Percentiles rank a stretch among this genome's conserved stretches.
Evolutionary conservation across 2,329 filamentous ascomycete species (phyloP).

Genomic region (Acarospora socialis): DNA sequence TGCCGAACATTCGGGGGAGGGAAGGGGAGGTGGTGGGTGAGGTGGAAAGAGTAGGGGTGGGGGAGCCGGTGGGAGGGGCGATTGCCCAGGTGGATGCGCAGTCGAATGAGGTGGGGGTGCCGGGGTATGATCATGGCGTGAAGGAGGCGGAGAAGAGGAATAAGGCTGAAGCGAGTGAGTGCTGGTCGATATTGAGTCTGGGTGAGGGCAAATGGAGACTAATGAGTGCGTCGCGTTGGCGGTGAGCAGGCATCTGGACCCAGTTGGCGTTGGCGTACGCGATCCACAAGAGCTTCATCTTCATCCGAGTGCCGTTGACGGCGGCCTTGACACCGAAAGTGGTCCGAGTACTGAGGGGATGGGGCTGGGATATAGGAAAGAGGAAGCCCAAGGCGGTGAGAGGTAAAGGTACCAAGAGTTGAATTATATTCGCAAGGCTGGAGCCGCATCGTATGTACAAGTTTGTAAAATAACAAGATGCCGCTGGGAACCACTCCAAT

Average conservation of each 20-base stretch:
- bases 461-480: too few relatives aligned
- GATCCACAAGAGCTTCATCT: constrained; percentile 96
- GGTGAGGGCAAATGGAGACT: neutral
- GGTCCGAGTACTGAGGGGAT: constrained; percentile 71
- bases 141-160: constrained; percentile 48
- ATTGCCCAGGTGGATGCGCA: constrained; percentile 13
- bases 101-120: constrained; percentile 16
- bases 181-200: constrained; percentile 2
- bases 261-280: constrained; percentile 89
- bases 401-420: too few relatives aligned
- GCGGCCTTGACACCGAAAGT: constrained; percentile 85
- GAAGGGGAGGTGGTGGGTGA: constrained; percentile 3
- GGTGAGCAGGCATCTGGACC: constrained; percentile 51
- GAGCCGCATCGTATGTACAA: too few relatives aligned
- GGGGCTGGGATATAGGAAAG: constrained; percentile 94
- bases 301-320: constrained; percentile 83
- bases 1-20: constrained; percentile 3
- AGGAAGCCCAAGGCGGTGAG: constrained; percentile 31
- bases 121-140: constrained; percentile 32
- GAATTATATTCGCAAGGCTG: too few relatives aligned
- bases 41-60: constrained; percentile 32
- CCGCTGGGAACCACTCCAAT: too few relatives aligned
- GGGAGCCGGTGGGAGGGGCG: constrained; percentile 16
- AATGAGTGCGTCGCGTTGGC: neutral
- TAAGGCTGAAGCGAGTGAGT: constrained; percentile 61